Base-by-base conservation (phyloP, 305 asterid species). In the Salvia sclarea region DNA sequence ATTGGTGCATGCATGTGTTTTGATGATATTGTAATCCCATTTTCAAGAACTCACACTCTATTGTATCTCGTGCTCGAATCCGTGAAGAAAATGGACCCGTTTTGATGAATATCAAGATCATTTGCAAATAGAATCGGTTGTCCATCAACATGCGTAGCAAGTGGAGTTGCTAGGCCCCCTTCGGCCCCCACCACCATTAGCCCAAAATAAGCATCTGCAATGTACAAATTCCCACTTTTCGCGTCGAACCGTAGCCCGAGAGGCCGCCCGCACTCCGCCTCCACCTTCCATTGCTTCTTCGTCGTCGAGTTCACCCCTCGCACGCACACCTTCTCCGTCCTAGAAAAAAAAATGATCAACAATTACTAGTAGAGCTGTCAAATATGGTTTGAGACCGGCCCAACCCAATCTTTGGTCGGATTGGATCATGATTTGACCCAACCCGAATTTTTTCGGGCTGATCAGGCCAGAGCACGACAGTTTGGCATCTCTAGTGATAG, bases 41-140 rank as follows among this genome's bases (percentile, higher is more conserved):
- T 22, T 49, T 2, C 17, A 5, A 69, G 53, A 64, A 84, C 97
- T 76, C 76, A 90, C 97, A 75, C 90, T 68, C 98, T 78, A 30
- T 93, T 84, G 80, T 93, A 91, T 76, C 76, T 81, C 50, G 69
- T 83, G 91, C 98, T 93, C 10, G 96, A 87, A 69, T 93, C 98
- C 0, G 98, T 91, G 89, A 93, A 93, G 83, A 88, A 93, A 62
- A 93, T 82, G 69, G 98, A 93, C 9, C 97, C 97, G 67, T 93
- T 93, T 1, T 69, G 31, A 69, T 86, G 98, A 60, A 93, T 81
- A 50, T 93, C 98, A 22, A 93, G 97, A 72, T 93, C 98, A 68
- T 93, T 93, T 2, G 98, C 97, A n/a, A 93, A 93, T 14, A 88
- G 92, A 53, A 93, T 88, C 0, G 92, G 96, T 6, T 80, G 70